Evolutionary conservation across 345 rosid genomes (phyloP).

Genomic region (Viola odorata): DNA sequence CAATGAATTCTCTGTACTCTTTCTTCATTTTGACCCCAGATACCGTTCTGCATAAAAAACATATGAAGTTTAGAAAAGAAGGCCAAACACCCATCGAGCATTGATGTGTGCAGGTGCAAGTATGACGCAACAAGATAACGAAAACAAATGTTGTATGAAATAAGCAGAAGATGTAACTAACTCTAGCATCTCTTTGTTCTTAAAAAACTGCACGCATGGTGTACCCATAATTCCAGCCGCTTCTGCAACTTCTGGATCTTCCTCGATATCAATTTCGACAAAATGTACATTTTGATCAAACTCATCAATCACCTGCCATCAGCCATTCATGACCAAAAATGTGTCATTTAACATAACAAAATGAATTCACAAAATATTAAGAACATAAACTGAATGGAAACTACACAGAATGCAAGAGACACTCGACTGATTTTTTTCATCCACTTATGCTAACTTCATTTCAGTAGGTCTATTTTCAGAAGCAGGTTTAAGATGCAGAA

Average conservation of each 20-base stretch:
- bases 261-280: slow-evolving; percentile 92
- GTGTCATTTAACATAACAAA: background rate
- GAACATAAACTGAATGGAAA: no score
- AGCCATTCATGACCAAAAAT: background rate
- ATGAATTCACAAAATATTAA: no score
- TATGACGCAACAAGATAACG: no score
- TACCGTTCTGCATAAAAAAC: slow-evolving; percentile 45
- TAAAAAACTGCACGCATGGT: slow-evolving; percentile 92
- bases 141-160: no score
- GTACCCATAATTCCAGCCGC: slow-evolving; percentile 98
- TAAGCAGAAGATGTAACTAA: slow-evolving; percentile 16
- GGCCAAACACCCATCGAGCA: background rate
- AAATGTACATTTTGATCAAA: slow-evolving; percentile 77
- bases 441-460: no score
- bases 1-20: slow-evolving; percentile 87
- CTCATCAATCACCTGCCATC: slow-evolving; percentile 82
- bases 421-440: no score
- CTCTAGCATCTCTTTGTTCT: slow-evolving; percentile 89
- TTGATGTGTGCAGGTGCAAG: no score
- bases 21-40: slow-evolving; percentile 96
- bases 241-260: slow-evolving; percentile 91
- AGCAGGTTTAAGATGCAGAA: no score
- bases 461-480: no score
- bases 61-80: background rate
- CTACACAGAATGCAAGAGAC: no score